Base-by-base conservation (phyloP, 2,329 filamentous ascomycete genomes). In the Endoconidiophora laricicola region DNA sequence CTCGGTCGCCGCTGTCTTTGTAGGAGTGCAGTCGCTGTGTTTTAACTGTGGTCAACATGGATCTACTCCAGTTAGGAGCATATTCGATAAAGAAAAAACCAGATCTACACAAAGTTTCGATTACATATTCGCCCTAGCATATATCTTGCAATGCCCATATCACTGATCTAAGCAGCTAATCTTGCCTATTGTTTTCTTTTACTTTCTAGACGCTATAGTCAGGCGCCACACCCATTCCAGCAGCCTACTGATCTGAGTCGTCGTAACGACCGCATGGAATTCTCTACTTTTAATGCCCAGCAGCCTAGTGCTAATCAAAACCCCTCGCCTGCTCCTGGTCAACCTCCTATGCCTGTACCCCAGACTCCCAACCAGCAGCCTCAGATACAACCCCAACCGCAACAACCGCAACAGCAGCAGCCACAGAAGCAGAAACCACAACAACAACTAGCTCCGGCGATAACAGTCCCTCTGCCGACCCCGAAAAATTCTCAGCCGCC, bases 331-430 rank as follows among this genome's bases (percentile, higher is more conserved):
- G 58, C 61, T 24, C 65, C 66, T 47, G 62, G 62, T 47, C 66
- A 66, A 58, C 63, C 63, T 57, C 60, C 66, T 57, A 66, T 70
- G 66, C 65, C 65, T 57, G 66, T 71, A 58, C 59, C 69, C 38
- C 61, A 59, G 18, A 56, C 58, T 24, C 42, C 57, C 3, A 57
- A 58, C 43, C 62, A 63, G 49, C 66, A 66, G 53, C 60, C 62
- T 39, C 59, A 62, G 24, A 37, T 22, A 61, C 46, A 48, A 12
- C 12, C 61, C 53, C 58, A 58, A 36, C 57, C 61, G 24, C 58
- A 57, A 41, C 56, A 61, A 36, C 60, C 57, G 40, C 57, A 58
- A 41, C 57, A 60, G 41, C 59, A 60, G 37, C 23, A 22, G 7
- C 42, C 42, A 44, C 58, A 59, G 44, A 56, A 59, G 33, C 61